These are phyloP conservation scores for Neurospora sp. DNA, from an alignment of 2,329 filamentous ascomycete species.

Conservation along the genomic window DNA sequence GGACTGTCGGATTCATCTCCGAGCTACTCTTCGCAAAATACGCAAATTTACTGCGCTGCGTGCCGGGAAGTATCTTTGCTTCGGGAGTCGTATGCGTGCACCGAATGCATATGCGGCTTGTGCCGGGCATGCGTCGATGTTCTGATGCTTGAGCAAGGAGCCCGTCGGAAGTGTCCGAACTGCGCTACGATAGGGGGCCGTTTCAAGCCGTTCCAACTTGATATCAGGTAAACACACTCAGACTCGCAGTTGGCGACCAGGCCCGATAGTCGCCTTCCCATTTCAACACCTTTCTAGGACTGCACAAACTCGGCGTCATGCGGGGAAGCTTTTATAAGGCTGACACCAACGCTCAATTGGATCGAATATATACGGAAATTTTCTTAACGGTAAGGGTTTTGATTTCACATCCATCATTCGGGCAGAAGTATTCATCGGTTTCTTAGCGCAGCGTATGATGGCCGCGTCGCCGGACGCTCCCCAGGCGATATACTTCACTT, in stretches of 20 bases:
- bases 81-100: constrained; percentile 83
- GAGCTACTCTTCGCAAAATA: constrained; percentile 60
- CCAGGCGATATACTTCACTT: constrained; percentile 5
- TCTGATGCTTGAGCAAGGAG: constrained; percentile 65
- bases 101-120: constrained; percentile 89
- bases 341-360: not conserved
- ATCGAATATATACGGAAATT: not conserved
- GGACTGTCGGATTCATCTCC: constrained; percentile 62
- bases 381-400: not conserved
- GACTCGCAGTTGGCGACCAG: not conserved
- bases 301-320: not conserved
- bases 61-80: constrained; percentile 70
- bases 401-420: not conserved
- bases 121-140: constrained; percentile 82
- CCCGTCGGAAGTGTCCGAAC: constrained; percentile 65
- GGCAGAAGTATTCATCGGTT: not conserved
- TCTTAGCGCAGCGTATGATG: not conserved
- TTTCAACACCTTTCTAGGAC: not conserved
- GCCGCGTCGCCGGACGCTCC: not conserved
- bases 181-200: constrained; percentile 70
- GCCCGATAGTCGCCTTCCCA: not conserved
- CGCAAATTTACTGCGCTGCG: constrained; percentile 87
- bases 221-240: constrained; percentile 37
- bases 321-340: not conserved
- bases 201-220: constrained; percentile 78